Evolutionary conservation across 371 early-diverging fungal species (phyloP).

Genomic region (Mortierella sp.): DNA sequence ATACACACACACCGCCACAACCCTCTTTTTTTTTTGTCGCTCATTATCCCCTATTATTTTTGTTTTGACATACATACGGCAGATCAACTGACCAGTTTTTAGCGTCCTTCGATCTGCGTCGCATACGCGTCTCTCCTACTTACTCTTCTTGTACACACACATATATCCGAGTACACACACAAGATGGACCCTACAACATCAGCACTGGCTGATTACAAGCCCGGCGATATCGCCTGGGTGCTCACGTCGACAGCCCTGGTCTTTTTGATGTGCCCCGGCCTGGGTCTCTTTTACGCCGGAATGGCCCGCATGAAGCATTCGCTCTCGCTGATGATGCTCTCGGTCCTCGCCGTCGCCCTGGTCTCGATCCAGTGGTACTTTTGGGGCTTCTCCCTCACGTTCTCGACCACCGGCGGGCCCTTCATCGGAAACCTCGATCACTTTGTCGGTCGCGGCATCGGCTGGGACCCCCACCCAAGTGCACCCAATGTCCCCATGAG

Average conservation of each 20-base stretch:
- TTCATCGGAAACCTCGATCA: constrained; percentile 86
- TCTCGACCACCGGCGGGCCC: constrained; percentile 75
- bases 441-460: constrained; percentile 61
- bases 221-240: constrained; percentile 84
- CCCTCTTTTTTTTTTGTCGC: background rate
- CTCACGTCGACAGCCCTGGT: constrained; percentile 67
- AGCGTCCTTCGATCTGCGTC: background rate
- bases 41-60: background rate
- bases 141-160: background rate
- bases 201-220: constrained; percentile 58
- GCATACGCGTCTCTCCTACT: background rate
- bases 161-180: background rate
- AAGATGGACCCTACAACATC: constrained; percentile 30
- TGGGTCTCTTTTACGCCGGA: constrained; percentile 89
- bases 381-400: constrained; percentile 88
- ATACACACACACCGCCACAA: background rate
- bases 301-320: constrained; percentile 86
- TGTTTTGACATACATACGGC: background rate
- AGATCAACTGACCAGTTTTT: background rate
- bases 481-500: constrained; percentile 70
- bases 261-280: constrained; percentile 75
- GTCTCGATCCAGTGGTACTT: constrained; percentile 91
- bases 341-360: constrained; percentile 82
- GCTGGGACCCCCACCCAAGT: constrained; percentile 63
- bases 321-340: constrained; percentile 84